Evolutionary conservation across 2,329 filamentous ascomycete genomes (phyloP).

Genomic region (Fusarium pseudocircinatum): DNA sequence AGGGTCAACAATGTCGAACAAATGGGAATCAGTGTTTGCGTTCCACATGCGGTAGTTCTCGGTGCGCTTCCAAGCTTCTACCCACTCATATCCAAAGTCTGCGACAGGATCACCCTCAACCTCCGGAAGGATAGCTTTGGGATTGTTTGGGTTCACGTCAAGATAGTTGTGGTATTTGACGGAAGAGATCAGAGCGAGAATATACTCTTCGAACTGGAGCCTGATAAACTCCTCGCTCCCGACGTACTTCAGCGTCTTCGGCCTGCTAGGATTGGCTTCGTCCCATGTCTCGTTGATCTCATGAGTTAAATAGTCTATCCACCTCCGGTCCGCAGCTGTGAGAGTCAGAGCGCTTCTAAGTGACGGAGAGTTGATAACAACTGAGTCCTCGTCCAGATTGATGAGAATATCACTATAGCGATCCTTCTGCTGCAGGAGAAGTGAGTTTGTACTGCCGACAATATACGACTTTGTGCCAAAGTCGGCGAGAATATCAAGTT

Average conservation of each 20-base stretch:
- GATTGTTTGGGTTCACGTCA: conserved; percentile 74
- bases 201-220: conserved; percentile 96
- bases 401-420: conserved; percentile 96
- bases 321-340: conserved; percentile 87
- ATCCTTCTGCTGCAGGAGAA: conserved; percentile 92
- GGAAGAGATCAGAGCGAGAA: conserved; percentile 85
- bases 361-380: conserved; percentile 84
- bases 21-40: conserved; percentile 79
- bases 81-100: conserved; percentile 86
- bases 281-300: conserved; percentile 98
- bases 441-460: conserved; percentile 94
- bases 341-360: conserved; percentile 79
- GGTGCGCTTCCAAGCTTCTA: conserved; percentile 87
- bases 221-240: conserved; percentile 98
- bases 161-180: conserved; percentile 88
- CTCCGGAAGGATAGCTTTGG: conserved; percentile 70
- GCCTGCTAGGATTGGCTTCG: conserved; percentile 84
- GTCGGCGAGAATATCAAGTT: conserved; percentile 92
- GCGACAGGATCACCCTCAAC: conserved; percentile 84
- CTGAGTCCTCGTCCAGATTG: conserved; percentile 89
- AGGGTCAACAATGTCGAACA: conserved; percentile 95
- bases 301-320: conserved; percentile 96
- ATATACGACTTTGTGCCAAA: conserved; percentile 96
- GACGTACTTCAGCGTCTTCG: conserved; percentile 94
- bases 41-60: conserved; percentile 94